phyloP scores from a whole-genome alignment of 192 early-diverging fungal genomes.

The Gonapodya sp. region DNA sequence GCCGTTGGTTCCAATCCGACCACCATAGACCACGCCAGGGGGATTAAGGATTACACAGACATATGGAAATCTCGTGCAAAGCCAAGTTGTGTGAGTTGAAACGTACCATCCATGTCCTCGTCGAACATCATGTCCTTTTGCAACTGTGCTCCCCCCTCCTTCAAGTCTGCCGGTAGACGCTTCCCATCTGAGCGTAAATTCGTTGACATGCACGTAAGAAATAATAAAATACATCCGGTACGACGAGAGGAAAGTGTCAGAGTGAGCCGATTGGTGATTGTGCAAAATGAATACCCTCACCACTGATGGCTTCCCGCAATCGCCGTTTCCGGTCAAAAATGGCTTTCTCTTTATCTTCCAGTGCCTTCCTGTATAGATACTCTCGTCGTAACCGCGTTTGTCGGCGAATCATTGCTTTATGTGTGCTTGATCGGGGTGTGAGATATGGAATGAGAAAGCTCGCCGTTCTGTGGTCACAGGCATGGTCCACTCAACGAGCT shows the following conservation, averaged over 20 bases:
- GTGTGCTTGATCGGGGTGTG: background rate
- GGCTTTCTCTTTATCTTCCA: conserved; percentile 83
- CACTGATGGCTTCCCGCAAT: conserved; percentile 80
- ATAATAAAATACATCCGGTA: background rate
- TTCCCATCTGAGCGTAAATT: conserved; percentile 68
- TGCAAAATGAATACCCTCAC: too few relatives aligned
- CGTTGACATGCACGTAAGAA: too few relatives aligned
- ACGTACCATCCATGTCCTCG: conserved; percentile 68
- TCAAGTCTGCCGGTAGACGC: conserved; percentile 75
- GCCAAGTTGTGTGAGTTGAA: too few relatives aligned
- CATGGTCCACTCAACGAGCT: background rate
- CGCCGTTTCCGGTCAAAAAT: conserved; percentile 90
- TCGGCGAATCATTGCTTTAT: conserved; percentile 56
- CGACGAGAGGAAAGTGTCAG: background rate
- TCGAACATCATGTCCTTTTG: conserved; percentile 77
- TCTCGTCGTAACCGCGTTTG: conserved; percentile 82
- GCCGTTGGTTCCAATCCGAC: background rate
- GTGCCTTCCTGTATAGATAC: conserved; percentile 93
- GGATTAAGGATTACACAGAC: background rate
- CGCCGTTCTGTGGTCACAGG: too few relatives aligned
- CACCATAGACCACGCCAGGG: background rate
- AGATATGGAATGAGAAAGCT: background rate
- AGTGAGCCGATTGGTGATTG: background rate
- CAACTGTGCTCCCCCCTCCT: conserved; percentile 62
- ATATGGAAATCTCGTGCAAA: too few relatives aligned